Evolutionary conservation across 2,329 filamentous ascomycete species (phyloP).

Genomic region (Tolypocladium tropicale): DNA sequence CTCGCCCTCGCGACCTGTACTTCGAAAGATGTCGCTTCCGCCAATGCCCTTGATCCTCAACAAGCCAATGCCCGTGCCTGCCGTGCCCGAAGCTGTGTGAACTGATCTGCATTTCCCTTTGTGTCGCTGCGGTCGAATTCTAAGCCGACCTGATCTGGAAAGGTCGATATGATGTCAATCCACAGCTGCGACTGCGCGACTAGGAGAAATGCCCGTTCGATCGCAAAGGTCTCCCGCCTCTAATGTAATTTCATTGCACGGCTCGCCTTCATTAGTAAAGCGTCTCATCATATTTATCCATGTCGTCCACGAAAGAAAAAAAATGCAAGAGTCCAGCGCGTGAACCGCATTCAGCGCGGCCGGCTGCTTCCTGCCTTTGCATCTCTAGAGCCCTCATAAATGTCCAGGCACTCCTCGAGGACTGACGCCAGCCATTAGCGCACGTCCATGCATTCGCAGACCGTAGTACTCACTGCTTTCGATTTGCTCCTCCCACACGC

Average conservation of each 20-base stretch:
- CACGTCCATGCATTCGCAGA: too few relatives aligned
- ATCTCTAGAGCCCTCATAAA: conserved; percentile 31
- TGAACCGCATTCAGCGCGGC: conserved; percentile 9
- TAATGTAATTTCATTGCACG: not conserved
- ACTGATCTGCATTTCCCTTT: not conserved
- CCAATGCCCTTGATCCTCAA: not conserved
- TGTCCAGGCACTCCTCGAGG: conserved; percentile 31
- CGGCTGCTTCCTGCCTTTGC: conserved; percentile 17
- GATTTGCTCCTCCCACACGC: conserved; percentile 91
- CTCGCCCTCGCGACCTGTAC: not conserved
- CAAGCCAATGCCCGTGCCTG: not conserved
- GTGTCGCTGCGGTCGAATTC: not conserved
- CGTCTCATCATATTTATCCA: not conserved
- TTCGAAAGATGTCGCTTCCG: not conserved
- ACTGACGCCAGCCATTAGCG: conserved; percentile 11
- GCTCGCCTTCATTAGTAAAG: not conserved
- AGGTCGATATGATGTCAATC: not conserved
- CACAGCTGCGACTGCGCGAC: not conserved
- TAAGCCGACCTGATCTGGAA: not conserved
- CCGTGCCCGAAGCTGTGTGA: not conserved
- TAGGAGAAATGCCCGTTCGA: not conserved
- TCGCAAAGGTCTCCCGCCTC: not conserved
- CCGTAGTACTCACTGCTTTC: conserved; percentile 54
- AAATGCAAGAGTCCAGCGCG: not conserved
- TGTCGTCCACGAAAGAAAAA: not conserved